Evolutionary conservation across 2,329 filamentous ascomycete genomes (phyloP), one percentile per base, ranked within the genome.

Genomic region (Rhynchosporium graminicola): DNA sequence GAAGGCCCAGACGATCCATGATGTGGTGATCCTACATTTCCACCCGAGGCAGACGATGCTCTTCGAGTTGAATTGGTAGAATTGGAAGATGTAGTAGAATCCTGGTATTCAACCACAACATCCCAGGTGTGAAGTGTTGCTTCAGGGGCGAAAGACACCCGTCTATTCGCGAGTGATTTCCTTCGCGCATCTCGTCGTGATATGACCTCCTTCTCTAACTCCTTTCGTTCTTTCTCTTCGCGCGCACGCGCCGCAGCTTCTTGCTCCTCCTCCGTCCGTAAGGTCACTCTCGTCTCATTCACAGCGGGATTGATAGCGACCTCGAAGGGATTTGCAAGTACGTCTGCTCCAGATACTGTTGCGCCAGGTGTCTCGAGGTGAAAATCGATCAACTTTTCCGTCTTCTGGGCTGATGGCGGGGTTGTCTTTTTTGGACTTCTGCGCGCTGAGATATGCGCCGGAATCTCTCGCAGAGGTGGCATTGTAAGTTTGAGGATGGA

Each of bases 41-140:
- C 67, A 47, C 66, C 67, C 26, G 72, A 65, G n/a, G 63, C 65
- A 13, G 83, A 85, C 3, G 92, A 95, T 58, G 87, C 86, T 65
- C 90, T 84, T 69, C 91, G 81, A 12, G 90, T 91, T 10, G 87
- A 87, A 67, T 94, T 90, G 0, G 87, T 89, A 0, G 90, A 89
- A 7, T 84, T 82, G 6, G 87, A 88, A 10, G 86, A 87, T 13
- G 88, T 90, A 1, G 92, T 96, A 26, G 91, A 91, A 74, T 97
- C 93, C 72, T 93, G 92, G 66, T 93, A 90, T 72, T 98, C 94
- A 50, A 97, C 86, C 61, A 74, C 71, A 95, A 74, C 93, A 73
- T 98, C 93, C 83, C 96, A 98, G 0, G 95, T 99, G 74, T 99
- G 95, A 42, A 99, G 82, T 3, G 95, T 99, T 12, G 95, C 95